These are phyloP conservation scores for Gryganskiella cystojenkinii DNA, from an alignment of 192 early-diverging fungal species.

Conservation along the genomic window DNA sequence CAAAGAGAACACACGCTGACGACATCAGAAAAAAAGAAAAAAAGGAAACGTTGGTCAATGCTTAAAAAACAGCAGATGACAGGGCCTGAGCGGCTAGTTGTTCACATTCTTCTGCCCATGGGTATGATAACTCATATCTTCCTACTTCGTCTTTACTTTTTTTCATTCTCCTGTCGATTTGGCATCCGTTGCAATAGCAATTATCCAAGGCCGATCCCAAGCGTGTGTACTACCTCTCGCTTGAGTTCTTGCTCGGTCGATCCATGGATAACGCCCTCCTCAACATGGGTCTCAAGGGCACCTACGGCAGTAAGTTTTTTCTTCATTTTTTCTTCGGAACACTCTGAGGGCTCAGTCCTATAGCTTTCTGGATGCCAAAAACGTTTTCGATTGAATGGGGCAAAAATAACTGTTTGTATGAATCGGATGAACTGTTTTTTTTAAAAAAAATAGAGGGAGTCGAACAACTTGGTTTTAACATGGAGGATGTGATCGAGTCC, in stretches of 20 bases:
- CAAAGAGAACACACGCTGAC: too few species aligned
- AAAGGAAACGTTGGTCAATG: too few species aligned
- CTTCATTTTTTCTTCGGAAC: background rate
- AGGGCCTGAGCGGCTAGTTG: background rate
- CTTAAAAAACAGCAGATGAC: too few species aligned
- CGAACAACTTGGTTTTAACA: conserved; percentile 84
- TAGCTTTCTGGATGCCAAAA: too few species aligned
- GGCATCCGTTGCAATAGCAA: conserved; percentile 32
- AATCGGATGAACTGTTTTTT: conserved; percentile 1
- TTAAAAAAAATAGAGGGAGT: conserved; percentile 66
- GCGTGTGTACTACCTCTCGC: conserved; percentile 96
- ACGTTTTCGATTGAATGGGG: background rate
- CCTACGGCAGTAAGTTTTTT: conserved; percentile 69
- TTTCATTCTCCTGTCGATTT: background rate
- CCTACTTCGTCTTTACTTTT: background rate
- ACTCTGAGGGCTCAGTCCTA: too few species aligned
- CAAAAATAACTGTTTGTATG: conserved; percentile 12
- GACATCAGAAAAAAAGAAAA: too few species aligned
- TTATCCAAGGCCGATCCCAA: conserved; percentile 86
- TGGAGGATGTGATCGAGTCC: conserved; percentile 94
- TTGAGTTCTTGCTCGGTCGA: conserved; percentile 97
- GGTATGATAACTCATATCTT: background rate
- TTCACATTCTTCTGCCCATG: background rate
- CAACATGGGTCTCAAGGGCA: conserved; percentile 84
- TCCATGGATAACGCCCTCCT: conserved; percentile 98